These are phyloP conservation scores for Polysphondylium violaceum DNA, from an alignment of 78 protist species.

Conservation along the genomic window DNA sequence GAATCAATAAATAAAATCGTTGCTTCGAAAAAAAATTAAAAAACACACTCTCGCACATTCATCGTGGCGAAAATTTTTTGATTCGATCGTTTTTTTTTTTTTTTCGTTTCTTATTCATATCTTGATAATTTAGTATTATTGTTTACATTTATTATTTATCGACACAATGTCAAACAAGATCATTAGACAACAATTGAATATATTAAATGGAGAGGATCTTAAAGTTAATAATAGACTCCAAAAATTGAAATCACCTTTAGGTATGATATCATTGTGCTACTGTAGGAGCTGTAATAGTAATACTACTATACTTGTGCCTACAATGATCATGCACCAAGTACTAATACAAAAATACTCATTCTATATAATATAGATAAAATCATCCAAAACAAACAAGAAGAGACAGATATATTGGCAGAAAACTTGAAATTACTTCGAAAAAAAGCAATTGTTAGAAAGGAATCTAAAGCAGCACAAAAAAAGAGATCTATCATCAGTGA, in stretches of 20 bases:
- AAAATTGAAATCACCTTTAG: constrained; percentile 13
- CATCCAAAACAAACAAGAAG: not conserved
- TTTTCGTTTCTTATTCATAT: too few species aligned
- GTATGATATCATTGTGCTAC: not conserved
- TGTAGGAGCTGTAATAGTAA: not conserved
- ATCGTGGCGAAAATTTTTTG: too few species aligned
- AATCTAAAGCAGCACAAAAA: constrained; percentile 35
- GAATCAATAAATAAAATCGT: too few species aligned
- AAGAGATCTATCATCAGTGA: not conserved
- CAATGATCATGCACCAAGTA: not conserved
- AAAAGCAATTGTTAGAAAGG: not conserved
- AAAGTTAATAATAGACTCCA: constrained; percentile 18
- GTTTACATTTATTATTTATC: too few species aligned
- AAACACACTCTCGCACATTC: too few species aligned
- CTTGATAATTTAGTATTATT: too few species aligned
- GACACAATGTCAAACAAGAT: constrained; percentile 18
- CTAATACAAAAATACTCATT: not conserved
- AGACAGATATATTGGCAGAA: constrained; percentile 1
- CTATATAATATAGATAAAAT: constrained; percentile 5
- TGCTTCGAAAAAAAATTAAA: too few species aligned
- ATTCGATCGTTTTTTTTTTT: too few species aligned
- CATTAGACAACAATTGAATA: constrained; percentile 14
- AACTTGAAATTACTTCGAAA: constrained; percentile 18
- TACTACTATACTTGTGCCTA: not conserved
- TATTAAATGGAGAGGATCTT: constrained; percentile 22